These are phyloP conservation scores for Phytophthora hybrid DNA, from an alignment of 352 stramenopile species.

Conservation along the genomic window DNA sequence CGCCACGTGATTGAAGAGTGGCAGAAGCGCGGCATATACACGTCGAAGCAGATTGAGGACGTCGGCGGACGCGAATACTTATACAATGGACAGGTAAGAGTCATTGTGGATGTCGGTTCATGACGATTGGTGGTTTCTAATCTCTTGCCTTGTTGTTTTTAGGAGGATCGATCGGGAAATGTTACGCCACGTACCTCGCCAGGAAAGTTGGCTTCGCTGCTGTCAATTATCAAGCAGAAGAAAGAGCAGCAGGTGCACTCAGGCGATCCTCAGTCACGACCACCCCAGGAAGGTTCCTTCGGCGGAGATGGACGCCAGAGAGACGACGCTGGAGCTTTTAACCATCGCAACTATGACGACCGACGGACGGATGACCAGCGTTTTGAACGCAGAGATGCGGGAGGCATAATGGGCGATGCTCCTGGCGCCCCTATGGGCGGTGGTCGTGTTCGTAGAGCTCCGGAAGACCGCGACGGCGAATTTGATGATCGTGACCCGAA, in stretches of 20 bases:
- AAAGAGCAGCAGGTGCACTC: slow-evolving; percentile 58
- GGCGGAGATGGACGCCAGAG: slow-evolving; percentile 25
- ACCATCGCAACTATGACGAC: slow-evolving; percentile 35
- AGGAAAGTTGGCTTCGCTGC: slow-evolving; percentile 74
- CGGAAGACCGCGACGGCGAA: slow-evolving; percentile 38
- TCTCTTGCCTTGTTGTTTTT: slow-evolving; percentile 4
- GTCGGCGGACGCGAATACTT: slow-evolving; percentile 57
- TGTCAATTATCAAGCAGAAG: slow-evolving; percentile 89
- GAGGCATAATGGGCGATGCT: slow-evolving; percentile 41
- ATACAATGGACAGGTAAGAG: slow-evolving; percentile 27
- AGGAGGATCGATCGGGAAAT: slow-evolving; percentile 43
- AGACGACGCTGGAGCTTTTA: slow-evolving; percentile 23
- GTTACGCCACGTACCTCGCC: slow-evolving; percentile 49
- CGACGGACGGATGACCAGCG: slow-evolving; percentile 24
- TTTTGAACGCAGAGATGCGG: slow-evolving; percentile 29
- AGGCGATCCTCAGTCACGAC: slow-evolving; percentile 18
- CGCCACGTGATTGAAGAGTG: slow-evolving; percentile 83
- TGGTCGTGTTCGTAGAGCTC: slow-evolving; percentile 34
- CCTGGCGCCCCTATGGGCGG: slow-evolving; percentile 32
- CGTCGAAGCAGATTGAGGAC: slow-evolving; percentile 65
- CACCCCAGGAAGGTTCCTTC: slow-evolving; percentile 16
- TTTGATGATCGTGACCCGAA: slow-evolving; percentile 62
- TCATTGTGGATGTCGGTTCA: not conserved
- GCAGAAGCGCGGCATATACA: slow-evolving; percentile 79
- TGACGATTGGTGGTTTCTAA: slow-evolving; percentile 3